Percentiles rank a stretch among this genome's conserved stretches.
Evolutionary conservation across 257 asterid genomes (phyloP).

Genomic region (Solanum microdontum): DNA sequence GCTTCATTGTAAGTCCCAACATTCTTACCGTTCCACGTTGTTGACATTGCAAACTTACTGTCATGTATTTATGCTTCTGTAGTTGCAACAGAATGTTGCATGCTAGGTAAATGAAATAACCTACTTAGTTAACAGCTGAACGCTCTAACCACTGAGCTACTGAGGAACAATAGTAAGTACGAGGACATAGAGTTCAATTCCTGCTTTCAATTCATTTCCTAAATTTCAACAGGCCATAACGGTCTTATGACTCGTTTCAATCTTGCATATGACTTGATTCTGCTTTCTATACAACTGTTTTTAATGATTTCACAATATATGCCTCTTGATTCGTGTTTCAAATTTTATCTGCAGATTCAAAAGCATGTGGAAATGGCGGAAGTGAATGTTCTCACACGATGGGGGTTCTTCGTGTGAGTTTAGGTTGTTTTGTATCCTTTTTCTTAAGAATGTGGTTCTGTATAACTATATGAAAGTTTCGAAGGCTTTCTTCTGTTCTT

Average conservation of each 20-base stretch:
- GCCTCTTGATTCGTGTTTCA: not conserved
- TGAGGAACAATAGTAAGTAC: not conserved
- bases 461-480: not conserved
- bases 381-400: slow-evolving; percentile 60
- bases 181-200: not conserved
- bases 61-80: not conserved
- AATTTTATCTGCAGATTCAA: slow-evolving; percentile 44
- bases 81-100: not conserved
- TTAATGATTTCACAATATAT: not conserved
- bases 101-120: not conserved
- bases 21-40: not conserved
- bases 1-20: slow-evolving; percentile 53
- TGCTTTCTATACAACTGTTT: not conserved
- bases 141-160: not conserved
- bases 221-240: not conserved
- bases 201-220: not conserved
- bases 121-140: not conserved
- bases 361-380: slow-evolving; percentile 55
- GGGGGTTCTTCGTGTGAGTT: slow-evolving; percentile 96
- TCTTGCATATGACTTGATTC: not conserved
- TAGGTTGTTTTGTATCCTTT: slow-evolving; percentile 91
- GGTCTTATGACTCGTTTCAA: not conserved
- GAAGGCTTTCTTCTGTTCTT: not conserved
- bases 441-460: not conserved
- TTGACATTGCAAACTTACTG: not conserved